A percentile compares a stretch with the other conserved stretches of the same genome.
phyloP scores from a whole-genome alignment of 2,329 filamentous ascomycete species.

The Sporothrix dimorphospora region DNA sequence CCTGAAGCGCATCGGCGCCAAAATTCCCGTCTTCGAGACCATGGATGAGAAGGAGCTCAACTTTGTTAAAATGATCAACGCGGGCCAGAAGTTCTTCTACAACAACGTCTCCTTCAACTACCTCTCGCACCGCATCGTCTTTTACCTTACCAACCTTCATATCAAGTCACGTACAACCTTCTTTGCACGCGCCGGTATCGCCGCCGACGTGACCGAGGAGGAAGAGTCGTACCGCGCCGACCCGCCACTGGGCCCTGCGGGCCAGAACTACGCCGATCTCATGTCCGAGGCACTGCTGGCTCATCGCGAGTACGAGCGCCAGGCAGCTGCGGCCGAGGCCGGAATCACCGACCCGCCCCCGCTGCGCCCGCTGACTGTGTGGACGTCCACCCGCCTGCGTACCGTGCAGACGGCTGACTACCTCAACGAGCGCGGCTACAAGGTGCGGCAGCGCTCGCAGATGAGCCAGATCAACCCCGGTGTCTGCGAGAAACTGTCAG shows the following conservation, averaged over 20 bases:
- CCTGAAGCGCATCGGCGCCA: constrained; percentile 82
- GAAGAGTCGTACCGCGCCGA: constrained; percentile 93
- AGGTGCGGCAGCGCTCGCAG: constrained; percentile 87
- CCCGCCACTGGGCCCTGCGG: constrained; percentile 78
- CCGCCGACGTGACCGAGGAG: constrained; percentile 81
- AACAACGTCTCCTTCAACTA: constrained; percentile 98
- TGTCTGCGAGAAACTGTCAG: constrained; percentile 91
- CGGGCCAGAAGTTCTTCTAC: constrained; percentile 87
- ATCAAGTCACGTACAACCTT: constrained; percentile 95
- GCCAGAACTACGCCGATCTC: constrained; percentile 76
- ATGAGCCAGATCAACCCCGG: constrained; percentile 98
- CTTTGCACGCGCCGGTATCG: constrained; percentile 85
- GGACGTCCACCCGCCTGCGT: constrained; percentile 89
- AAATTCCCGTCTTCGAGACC: constrained; percentile 94
- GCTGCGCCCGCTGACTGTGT: constrained; percentile 74
- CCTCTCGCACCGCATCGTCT: constrained; percentile 94
- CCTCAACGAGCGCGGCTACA: constrained; percentile 78
- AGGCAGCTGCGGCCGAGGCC: constrained; percentile 67
- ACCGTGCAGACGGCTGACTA: constrained; percentile 88
- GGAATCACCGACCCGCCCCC: constrained; percentile 65
- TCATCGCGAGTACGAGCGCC: constrained; percentile 81
- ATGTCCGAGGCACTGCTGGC: constrained; percentile 83
- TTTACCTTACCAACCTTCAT: constrained; percentile 96
- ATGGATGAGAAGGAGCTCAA: constrained; percentile 95
- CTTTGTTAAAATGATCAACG: constrained; percentile 99